Base-by-base conservation (phyloP, 2,329 filamentous ascomycete genomes). In the Fusarium sambucinum region DNA sequence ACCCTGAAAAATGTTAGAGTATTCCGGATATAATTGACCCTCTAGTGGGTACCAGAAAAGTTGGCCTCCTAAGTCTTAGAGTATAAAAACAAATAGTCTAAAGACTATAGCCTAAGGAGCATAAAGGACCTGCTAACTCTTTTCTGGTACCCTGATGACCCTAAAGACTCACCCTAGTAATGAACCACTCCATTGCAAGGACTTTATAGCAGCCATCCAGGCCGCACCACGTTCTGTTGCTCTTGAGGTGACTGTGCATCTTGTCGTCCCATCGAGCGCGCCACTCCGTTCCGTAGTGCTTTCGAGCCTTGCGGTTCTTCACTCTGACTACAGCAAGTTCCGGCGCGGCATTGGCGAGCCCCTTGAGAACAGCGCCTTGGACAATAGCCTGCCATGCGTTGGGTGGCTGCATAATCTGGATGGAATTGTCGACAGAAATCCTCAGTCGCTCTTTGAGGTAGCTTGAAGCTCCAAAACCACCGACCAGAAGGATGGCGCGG, bases 361-460 rank as follows among this genome's bases (percentile, higher is more conserved):
- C 83, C 69, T 82, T 84, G 77, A 83, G 81, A 23, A 85, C 82
- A 17, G 84, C 84, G 19, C 84, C 84, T 33, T 80, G 79, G 0
- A 83, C 82, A 10, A 85, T 80, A 3, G 83, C 80, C 14, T 80
- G 77, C 83, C 83, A 85, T 17, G 82, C 79, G 51, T 82, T 80
- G 6, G 78, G 76, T 0, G 84, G 82, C 60, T 83, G 82, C 63
- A 85, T 71, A 50, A 86, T 78, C 55, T 80, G 74, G 19, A 83
- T 76, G 1, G 71, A 72, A 21, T 65, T 63, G 32, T 75, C 74
- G 19, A 83, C 71, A 0, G 77, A 68, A 52, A 75, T 70, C 48
- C 76, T 73, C 11, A 85, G 70, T 16, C 79, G 74, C 63, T 81
- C 75, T 63, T 80, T 80, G 30, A 84, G 77, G 63, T 84, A 83